Conservation (phyloP, 371 early-diverging fungal genomes). For the Capniomyces stellatus region DNA sequence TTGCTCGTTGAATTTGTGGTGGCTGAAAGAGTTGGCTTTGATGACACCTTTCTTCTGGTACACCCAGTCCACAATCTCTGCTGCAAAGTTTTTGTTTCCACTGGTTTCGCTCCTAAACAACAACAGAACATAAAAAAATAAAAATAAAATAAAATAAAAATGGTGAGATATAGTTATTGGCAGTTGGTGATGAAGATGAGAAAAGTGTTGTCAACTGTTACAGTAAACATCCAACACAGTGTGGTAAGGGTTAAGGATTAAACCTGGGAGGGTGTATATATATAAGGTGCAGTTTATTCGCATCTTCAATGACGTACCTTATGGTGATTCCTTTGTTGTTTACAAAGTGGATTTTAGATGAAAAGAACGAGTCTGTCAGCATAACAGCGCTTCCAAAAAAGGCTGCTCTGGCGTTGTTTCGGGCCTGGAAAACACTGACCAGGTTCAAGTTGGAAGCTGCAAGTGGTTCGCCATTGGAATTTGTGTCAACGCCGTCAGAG, state of each 20-base stretch:
- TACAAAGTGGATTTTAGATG: neutral
- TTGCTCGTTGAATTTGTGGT: slow-evolving; percentile 33
- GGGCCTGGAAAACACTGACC: slow-evolving; percentile 67
- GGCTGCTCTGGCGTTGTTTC: slow-evolving; percentile 72
- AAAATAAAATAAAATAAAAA: too few relatives aligned
- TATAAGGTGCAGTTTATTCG: too few relatives aligned
- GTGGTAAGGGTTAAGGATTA: too few relatives aligned
- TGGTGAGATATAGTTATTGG: too few relatives aligned
- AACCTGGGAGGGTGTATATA: too few relatives aligned
- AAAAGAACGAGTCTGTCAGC: slow-evolving; percentile 33
- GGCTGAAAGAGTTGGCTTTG: slow-evolving; percentile 34
- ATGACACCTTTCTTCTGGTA: slow-evolving; percentile 86
- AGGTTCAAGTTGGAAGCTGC: slow-evolving; percentile 37
- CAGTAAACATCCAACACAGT: too few relatives aligned
- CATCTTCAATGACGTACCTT: too few relatives aligned
- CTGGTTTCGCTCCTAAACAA: slow-evolving; percentile 13
- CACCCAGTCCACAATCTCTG: slow-evolving; percentile 66
- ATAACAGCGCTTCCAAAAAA: slow-evolving; percentile 64
- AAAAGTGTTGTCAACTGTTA: too few relatives aligned
- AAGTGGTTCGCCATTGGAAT: slow-evolving; percentile 20
- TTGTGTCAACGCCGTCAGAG: slow-evolving; percentile 7
- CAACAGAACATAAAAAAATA: slow-evolving; percentile 1
- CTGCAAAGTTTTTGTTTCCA: slow-evolving; percentile 53
- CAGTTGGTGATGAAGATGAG: too few relatives aligned
- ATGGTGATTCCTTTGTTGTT: too few relatives aligned